Evolutionary conservation across 345 rosid species (phyloP).

Genomic region (Lepidium didymum): DNA sequence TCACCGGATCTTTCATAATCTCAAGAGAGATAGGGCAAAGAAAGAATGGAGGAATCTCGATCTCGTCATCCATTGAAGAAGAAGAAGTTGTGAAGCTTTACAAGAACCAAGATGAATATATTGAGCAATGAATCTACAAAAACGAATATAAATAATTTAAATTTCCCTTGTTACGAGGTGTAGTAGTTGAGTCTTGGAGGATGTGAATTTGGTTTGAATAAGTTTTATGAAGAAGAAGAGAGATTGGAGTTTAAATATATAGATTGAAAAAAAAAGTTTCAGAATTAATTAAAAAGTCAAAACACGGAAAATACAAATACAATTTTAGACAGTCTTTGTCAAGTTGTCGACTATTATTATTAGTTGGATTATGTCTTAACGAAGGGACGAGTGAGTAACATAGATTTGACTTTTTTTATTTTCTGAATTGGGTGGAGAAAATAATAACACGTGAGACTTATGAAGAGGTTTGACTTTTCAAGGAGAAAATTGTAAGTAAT

Average conservation of each 20-base stretch:
- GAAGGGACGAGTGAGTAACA: slow-evolving; percentile 24
- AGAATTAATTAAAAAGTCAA: slow-evolving; percentile 42
- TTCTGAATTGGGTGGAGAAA: slow-evolving; percentile 7
- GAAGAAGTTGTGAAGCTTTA: background rate
- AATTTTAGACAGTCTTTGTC: background rate
- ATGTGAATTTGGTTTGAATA: slow-evolving; percentile 41
- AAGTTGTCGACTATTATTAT: background rate
- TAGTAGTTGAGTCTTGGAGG: slow-evolving; percentile 20
- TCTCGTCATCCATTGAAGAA: slow-evolving; percentile 44
- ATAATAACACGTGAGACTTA: slow-evolving; percentile 9
- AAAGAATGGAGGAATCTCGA: slow-evolving; percentile 56
- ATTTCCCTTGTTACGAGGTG: slow-evolving; percentile 6
- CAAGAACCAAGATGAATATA: slow-evolving; percentile 13
- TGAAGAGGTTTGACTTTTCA: slow-evolving; percentile 40
- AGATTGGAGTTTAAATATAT: slow-evolving; percentile 26
- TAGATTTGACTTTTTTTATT: slow-evolving; percentile 19
- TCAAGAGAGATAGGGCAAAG: slow-evolving; percentile 69
- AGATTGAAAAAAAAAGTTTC: background rate
- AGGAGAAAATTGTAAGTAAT: slow-evolving; percentile 1
- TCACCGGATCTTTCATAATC: slow-evolving; percentile 75
- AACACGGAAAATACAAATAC: slow-evolving; percentile 38
- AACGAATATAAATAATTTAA: background rate
- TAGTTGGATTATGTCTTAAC: background rate
- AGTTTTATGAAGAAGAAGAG: slow-evolving; percentile 7
- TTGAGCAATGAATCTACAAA: background rate